Conservation (phyloP, 2,329 filamentous ascomycete genomes). For the Ceratocystis eucalypticola region DNA sequence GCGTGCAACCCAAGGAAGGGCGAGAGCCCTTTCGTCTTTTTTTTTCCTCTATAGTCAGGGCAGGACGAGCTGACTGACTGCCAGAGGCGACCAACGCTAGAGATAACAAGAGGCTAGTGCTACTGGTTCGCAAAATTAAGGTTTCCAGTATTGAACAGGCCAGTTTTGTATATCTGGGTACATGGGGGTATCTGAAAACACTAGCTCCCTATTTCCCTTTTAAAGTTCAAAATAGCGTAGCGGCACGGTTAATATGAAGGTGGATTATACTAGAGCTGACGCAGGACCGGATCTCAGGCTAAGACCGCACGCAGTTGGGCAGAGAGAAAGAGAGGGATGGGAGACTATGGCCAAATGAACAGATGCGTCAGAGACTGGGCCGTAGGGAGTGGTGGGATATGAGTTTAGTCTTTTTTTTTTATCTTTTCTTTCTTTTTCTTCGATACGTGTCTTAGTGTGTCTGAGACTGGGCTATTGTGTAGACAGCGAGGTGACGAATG, state of each 20-base stretch:
- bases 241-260: neutral
- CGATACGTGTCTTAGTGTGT: too few relatives aligned
- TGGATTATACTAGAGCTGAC: neutral
- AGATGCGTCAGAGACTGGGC: neutral
- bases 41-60: neutral
- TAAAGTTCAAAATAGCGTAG: neutral
- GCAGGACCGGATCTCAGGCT: neutral
- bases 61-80: neutral
- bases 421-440: too few relatives aligned
- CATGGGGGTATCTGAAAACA: neutral
- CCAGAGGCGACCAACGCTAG: neutral
- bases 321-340: neutral
- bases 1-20: too few relatives aligned
- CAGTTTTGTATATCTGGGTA: neutral
- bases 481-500: too few relatives aligned
- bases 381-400: neutral
- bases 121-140: neutral
- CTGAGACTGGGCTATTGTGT: too few relatives aligned
- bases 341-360: neutral
- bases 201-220: neutral
- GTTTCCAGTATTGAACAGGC: too few relatives aligned
- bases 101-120: neutral
- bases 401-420: too few relatives aligned
- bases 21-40: too few relatives aligned
- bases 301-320: neutral